A percentile compares a stretch with the other conserved stretches of the same genome.
Evolutionary conservation across 257 asterid genomes (phyloP).

Genomic region (Cynanchum wilfordii): DNA sequence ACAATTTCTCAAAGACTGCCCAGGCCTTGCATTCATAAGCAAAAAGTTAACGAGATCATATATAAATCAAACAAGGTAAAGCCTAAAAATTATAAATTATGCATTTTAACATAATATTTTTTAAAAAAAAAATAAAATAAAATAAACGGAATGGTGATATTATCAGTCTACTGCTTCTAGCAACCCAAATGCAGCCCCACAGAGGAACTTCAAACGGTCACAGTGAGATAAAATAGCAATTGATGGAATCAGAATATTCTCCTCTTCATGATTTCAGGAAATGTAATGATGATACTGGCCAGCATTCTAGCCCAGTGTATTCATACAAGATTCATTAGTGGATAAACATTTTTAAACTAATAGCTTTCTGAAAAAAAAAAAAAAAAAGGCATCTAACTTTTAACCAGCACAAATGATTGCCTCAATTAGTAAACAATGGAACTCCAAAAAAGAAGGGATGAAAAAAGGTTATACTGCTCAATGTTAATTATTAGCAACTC

Average conservation of each 20-base stretch:
- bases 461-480: neutral
- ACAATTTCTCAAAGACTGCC: neutral
- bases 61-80: neutral
- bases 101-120: neutral
- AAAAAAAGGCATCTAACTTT: neutral
- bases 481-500: neutral
- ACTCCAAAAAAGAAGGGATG: neutral
- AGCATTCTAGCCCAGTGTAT: neutral
- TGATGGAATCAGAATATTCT: neutral
- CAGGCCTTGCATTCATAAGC: neutral
- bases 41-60: neutral
- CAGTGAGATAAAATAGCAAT: neutral
- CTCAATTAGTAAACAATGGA: neutral
- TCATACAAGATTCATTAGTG: neutral
- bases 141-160: neutral
- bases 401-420: conserved; percentile 3
- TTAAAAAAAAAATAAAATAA: neutral
- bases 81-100: neutral
- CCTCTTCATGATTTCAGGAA: neutral
- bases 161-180: neutral
- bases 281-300: neutral
- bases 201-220: neutral
- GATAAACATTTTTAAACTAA: neutral
- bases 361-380: neutral
- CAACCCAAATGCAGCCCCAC: neutral